phyloP scores from a whole-genome alignment of 2,329 filamentous ascomycete species.

The Arachnomyces sp. region DNA sequence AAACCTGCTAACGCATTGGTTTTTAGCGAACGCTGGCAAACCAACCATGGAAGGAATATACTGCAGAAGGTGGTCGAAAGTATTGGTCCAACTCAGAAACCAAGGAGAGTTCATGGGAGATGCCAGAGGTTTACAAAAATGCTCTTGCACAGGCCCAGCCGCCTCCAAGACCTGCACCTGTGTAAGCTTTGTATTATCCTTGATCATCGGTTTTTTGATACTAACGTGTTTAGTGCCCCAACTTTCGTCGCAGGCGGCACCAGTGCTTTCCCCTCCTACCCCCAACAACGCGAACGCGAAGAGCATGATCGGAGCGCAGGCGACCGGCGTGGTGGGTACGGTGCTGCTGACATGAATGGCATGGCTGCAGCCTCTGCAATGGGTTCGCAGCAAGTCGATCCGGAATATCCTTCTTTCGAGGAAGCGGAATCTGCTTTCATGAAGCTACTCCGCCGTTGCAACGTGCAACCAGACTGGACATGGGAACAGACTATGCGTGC shows the following conservation, averaged over 20 bases:
- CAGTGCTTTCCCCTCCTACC: slow-evolving; percentile 35
- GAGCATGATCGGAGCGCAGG: slow-evolving; percentile 39
- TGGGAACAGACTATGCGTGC: slow-evolving; percentile 86
- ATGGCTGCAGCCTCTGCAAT: slow-evolving; percentile 29
- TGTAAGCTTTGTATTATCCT: slow-evolving; percentile 35
- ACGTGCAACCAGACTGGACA: slow-evolving; percentile 82
- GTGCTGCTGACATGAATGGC: slow-evolving; percentile 34
- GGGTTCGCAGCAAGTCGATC: slow-evolving; percentile 49
- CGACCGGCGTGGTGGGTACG: slow-evolving; percentile 43
- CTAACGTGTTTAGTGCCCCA: slow-evolving; percentile 29
- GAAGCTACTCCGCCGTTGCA: slow-evolving; percentile 77
- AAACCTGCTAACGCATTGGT: slow-evolving; percentile 8
- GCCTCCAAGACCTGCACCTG: slow-evolving; percentile 36
- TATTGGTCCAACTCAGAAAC: slow-evolving; percentile 96
- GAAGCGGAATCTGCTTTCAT: slow-evolving; percentile 90
- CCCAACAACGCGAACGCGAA: slow-evolving; percentile 40
- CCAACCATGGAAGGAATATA: slow-evolving; percentile 91
- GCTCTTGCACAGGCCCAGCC: slow-evolving; percentile 55
- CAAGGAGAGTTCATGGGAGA: slow-evolving; percentile 89
- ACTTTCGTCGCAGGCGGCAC: slow-evolving; percentile 55
- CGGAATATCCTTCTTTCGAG: slow-evolving; percentile 70
- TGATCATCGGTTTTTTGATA: slow-evolving; percentile 28
- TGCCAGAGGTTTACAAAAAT: slow-evolving; percentile 74
- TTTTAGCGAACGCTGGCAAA: slow-evolving; percentile 66
- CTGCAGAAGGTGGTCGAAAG: slow-evolving; percentile 73